Conservation (phyloP, 768 basidiomycete genomes). For the Xerocomus spinulosus region DNA sequence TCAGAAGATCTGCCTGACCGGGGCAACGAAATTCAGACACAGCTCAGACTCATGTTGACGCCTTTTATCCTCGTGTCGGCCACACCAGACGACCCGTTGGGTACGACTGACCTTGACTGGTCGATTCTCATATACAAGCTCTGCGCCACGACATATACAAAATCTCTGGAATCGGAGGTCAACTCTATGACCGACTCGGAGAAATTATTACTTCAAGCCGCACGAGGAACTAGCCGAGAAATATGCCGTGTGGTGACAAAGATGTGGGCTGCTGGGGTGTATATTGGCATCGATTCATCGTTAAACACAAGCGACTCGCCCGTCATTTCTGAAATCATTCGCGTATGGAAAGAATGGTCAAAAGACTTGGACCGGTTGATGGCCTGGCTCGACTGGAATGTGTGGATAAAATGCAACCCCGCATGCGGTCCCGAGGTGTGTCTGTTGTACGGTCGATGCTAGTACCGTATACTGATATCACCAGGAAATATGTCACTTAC, state of each 20-base stretch:
- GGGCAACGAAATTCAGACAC: slow-evolving; percentile 7
- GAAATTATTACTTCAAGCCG: slow-evolving; percentile 17
- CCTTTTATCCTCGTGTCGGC: slow-evolving; percentile 22
- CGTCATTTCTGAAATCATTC: neutral
- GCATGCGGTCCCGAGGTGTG: slow-evolving; percentile 42
- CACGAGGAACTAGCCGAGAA: slow-evolving; percentile 36
- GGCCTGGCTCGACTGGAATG: slow-evolving; percentile 48
- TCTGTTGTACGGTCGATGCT: neutral
- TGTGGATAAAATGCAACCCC: slow-evolving; percentile 45
- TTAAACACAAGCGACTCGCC: neutral
- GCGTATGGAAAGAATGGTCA: slow-evolving; percentile 31
- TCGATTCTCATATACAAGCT: slow-evolving; percentile 22
- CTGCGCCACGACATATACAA: slow-evolving; percentile 26
- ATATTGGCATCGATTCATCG: slow-evolving; percentile 6
- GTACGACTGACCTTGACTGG: slow-evolving; percentile 17
- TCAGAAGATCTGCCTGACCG: slow-evolving; percentile 1
- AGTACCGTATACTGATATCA: neutral
- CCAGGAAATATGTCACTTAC: slow-evolving; percentile 17
- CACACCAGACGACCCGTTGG: neutral
- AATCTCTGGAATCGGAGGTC: neutral
- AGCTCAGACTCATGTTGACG: slow-evolving; percentile 23
- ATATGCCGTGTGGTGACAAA: slow-evolving; percentile 41
- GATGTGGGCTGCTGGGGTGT: slow-evolving; percentile 29
- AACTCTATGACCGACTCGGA: slow-evolving; percentile 25
- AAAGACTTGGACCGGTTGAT: slow-evolving; percentile 33